phyloP scores from a whole-genome alignment of 2,329 filamentous ascomycete genomes.

The Tricladium varicosporioides region DNA sequence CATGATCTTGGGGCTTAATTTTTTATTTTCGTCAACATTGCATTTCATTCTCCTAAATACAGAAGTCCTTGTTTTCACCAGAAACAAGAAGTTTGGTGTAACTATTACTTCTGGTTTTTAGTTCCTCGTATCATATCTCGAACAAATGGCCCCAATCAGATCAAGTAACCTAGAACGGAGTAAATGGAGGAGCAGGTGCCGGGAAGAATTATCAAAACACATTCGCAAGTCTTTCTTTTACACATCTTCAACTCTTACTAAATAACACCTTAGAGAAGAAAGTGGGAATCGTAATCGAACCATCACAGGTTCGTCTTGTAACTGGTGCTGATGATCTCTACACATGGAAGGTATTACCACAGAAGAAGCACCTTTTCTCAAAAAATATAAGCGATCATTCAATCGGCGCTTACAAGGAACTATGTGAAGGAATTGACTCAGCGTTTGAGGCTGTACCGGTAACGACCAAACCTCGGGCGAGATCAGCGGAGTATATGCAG shows the following conservation, averaged over 20 bases:
- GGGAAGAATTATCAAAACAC: constrained; percentile 18
- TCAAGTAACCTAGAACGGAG: constrained; percentile 17
- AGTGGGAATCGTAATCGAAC: constrained; percentile 11
- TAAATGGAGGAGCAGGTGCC: constrained; percentile 16
- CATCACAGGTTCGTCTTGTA: constrained; percentile 7
- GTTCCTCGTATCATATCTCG: background rate
- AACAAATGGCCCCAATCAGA: constrained; percentile 1
- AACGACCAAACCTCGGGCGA: background rate
- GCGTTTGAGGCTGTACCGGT: constrained; percentile 9
- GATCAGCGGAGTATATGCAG: background rate
- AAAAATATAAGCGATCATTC: constrained; percentile 16
- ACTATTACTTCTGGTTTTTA: background rate
- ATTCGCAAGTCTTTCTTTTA: constrained; percentile 12
- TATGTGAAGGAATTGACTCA: constrained; percentile 5
- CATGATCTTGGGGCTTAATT: background rate
- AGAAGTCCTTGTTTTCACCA: constrained; percentile 7
- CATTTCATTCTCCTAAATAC: background rate
- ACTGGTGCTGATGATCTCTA: constrained; percentile 6
- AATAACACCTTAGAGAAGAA: constrained; percentile 5
- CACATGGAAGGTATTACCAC: constrained; percentile 3
- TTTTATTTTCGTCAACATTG: background rate
- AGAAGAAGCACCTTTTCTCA: constrained; percentile 11
- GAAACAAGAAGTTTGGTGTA: background rate
- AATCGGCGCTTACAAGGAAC: constrained; percentile 9
- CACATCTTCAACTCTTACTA: background rate